Evolutionary conservation across 176 grass and related monocot genomes (phyloP), one percentile per base, ranked within the genome.

Genomic region (Pontederia crassipes): DNA sequence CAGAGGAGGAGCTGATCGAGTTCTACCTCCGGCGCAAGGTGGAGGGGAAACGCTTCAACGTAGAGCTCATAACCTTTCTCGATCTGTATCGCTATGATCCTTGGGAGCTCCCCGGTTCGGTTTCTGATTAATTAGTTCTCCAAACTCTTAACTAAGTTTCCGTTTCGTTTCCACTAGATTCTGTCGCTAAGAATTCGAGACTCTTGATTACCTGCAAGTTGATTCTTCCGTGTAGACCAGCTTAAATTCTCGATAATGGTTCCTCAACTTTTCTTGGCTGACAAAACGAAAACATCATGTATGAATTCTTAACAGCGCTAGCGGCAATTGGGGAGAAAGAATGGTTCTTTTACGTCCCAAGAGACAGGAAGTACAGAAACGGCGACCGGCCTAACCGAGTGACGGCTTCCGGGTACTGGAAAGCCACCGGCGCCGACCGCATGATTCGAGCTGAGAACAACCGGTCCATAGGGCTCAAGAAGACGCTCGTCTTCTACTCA

Each of bases 1-100:
- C 93, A 12, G 93, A 98, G 75, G 93, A 98, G 65, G 93, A 98
- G 74, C 82, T 98, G 40, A 92, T 98, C 78, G 93, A 92, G 69
- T 98, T 92, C 84, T 98, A 98, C 81, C 93, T 98, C 64, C 85
- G 93, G 64, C 82, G 87, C 46, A 91, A 88, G 68, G 93, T 98
- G 10, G 87, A 98, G 77, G 87, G 87, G 10, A 92, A 83, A 67
- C 70, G 79, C 71, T 98, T 98, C 84, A 91, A 98, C 74, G 72
- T 92, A 53, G 93, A 98, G 73, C 81, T 98, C 79, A 92, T 98
- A 79, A 79, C 75, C 69, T 78, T 75, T 17, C 76, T 92, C 53
- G 84, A 98, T 69, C 87, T 98, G 67, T 98, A 98, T 78, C 78
- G 87, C 76, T 85, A 88, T 60, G 93, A 98, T 73, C 93, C 93